Conservation (phyloP, 805 yeast species). For the Pichia sporocuriosa region DNA sequence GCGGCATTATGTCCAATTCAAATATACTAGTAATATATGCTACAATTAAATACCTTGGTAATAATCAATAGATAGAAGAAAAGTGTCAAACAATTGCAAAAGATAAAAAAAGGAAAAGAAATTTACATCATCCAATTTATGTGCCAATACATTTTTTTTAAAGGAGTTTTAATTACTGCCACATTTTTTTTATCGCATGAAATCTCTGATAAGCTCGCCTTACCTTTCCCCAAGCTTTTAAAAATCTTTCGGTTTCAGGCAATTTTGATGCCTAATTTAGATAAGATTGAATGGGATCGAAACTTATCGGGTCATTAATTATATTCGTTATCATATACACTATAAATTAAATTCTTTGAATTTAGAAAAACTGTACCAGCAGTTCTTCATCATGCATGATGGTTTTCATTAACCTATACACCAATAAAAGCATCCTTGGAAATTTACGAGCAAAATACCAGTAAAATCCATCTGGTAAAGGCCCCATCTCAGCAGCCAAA, state of each 20-base stretch:
- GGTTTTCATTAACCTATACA: conserved; percentile 54
- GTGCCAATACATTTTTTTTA: too few relatives aligned
- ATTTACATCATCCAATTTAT: too few relatives aligned
- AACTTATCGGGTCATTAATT: too few relatives aligned
- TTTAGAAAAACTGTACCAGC: conserved; percentile 9
- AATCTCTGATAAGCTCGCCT: not conserved
- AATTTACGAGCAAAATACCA: conserved; percentile 66
- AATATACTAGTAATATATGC: not conserved
- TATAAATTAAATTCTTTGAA: too few relatives aligned
- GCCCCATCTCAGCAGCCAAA: conserved; percentile 60
- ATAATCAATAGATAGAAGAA: not conserved
- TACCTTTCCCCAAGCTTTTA: not conserved
- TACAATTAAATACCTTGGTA: not conserved
- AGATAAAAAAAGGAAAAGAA: too few relatives aligned
- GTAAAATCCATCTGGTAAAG: conserved; percentile 81
- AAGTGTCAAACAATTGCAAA: too few relatives aligned
- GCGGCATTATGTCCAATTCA: conserved; percentile 14
- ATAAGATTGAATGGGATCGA: too few relatives aligned
- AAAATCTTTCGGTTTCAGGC: not conserved
- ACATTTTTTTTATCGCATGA: too few relatives aligned
- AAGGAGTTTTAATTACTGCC: too few relatives aligned
- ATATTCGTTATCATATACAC: not conserved
- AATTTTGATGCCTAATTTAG: too few relatives aligned
- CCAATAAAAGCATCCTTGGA: conserved; percentile 72
- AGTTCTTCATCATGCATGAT: conserved; percentile 59